Base-by-base conservation (phyloP, 176 grass and related monocot genomes). In the Cenchrus americanus region DNA sequence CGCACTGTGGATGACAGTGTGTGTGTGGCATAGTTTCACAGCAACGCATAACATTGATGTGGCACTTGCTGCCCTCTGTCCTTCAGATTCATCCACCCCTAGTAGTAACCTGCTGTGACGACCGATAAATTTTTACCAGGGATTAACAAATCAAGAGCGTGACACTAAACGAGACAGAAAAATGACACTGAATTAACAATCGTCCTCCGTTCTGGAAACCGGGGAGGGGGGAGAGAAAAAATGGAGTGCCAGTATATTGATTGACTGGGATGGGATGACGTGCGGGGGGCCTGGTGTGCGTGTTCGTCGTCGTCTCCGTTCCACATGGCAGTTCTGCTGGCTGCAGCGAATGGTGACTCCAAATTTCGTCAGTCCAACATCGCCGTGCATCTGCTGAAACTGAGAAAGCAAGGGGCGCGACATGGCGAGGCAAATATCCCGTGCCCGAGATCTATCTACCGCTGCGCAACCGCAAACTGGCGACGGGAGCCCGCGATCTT, bases 1-100 rank as follows among this genome's bases (percentile, higher is more conserved):
- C 32, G n/a, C 52, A 77, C 80, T 83, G 86, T 87, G 72, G 18
- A 26, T 44, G 37, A 41, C 73, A 63, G 46, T 77, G 34, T 37
- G 34, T 37, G 34, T 37, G 67, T 10, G 50, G 37, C 50, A 18
- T 46, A 62, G 54, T n/a, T n/a, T n/a, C n/a, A 34, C 34, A 19
- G 53, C 21, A 51, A 40, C 3, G 47, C 54, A 11, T 21, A 73
- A 23, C 63, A 54, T 34, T 80, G 26, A 80, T 40, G 62, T 21
- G 63, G 78, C 30, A 37, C 32, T 34, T 41, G 48, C 47, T 54
- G 6, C 30, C 15, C 30, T 44, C 14, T 68, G 79, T 68, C 40
- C 78, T 34, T 67, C 44, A 66, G 46, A 66, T 80, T 65, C 60
- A 79, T 15, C 37, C n/a, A n/a, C n/a, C 41, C 15, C 2, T 61